phyloP scores from a whole-genome alignment of 1,139 yeast species.

The Diutina ranongensis region DNA sequence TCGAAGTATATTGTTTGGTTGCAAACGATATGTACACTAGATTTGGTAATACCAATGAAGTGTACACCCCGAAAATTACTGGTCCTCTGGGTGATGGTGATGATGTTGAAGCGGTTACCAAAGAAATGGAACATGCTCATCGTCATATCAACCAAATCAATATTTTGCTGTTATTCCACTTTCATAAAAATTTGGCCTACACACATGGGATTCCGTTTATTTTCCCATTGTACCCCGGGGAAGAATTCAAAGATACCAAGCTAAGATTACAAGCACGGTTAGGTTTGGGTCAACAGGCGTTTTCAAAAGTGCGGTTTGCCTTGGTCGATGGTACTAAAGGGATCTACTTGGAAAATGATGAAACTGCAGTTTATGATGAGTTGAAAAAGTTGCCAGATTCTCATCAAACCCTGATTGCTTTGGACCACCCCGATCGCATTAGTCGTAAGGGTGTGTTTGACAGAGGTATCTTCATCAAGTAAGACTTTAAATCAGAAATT shows the following conservation, averaged over 20 bases:
- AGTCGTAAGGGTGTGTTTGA: constrained; percentile 38
- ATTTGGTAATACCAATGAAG: constrained; percentile 11
- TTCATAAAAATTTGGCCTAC: constrained; percentile 55
- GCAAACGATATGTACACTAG: constrained; percentile 28
- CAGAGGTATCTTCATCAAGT: constrained; percentile 6
- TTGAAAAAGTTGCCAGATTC: constrained; percentile 32
- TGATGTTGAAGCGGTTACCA: constrained; percentile 15
- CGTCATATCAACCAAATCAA: constrained; percentile 27
- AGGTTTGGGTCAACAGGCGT: constrained; percentile 72
- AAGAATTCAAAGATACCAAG: constrained; percentile 52
- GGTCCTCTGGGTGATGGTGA: constrained; percentile 15
- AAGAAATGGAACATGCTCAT: constrained; percentile 21
- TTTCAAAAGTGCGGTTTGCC: constrained; percentile 62
- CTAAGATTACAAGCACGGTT: constrained; percentile 53
- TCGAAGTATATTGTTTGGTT: constrained; percentile 29
- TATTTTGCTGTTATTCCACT: constrained; percentile 51
- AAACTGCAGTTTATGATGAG: constrained; percentile 40
- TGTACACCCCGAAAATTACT: constrained; percentile 7
- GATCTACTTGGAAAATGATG: constrained; percentile 39
- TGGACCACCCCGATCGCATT: constrained; percentile 79
- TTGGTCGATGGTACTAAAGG: constrained; percentile 34
- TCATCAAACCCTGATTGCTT: constrained; percentile 38
- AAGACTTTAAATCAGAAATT: background rate
- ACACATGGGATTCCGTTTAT: constrained; percentile 86
- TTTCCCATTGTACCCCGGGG: constrained; percentile 56